Conservation (phyloP, 1,284 basidiomycete genomes). For the Cutaneotrichosporon sp. region DNA sequence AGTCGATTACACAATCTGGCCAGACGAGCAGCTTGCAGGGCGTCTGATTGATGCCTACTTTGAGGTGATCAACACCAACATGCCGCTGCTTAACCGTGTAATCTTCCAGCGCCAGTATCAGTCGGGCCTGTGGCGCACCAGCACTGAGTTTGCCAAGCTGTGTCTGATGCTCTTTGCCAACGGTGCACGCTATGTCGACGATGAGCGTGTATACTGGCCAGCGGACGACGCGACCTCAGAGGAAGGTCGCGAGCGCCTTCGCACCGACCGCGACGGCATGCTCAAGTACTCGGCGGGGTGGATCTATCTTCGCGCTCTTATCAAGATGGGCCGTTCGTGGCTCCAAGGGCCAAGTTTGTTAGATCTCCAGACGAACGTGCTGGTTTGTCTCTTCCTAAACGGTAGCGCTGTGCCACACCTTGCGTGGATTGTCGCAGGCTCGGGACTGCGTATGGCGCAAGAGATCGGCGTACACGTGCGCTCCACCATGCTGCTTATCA, state of each 20-base stretch:
- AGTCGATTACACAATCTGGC: slow-evolving; percentile 44
- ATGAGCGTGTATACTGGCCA: slow-evolving; percentile 56
- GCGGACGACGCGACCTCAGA: slow-evolving; percentile 37
- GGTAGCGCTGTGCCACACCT: slow-evolving; percentile 64
- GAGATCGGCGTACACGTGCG: slow-evolving; percentile 47
- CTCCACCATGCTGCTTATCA: slow-evolving; percentile 32
- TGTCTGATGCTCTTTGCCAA: slow-evolving; percentile 70
- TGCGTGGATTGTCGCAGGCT: slow-evolving; percentile 65
- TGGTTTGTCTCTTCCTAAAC: slow-evolving; percentile 50
- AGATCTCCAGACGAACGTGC: slow-evolving; percentile 63
- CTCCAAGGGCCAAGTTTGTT: slow-evolving; percentile 61
- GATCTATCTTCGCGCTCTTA: slow-evolving; percentile 66
- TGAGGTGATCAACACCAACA: slow-evolving; percentile 56
- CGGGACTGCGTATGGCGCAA: slow-evolving; percentile 61
- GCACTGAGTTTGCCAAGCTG: slow-evolving; percentile 62
- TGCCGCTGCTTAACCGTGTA: slow-evolving; percentile 71
- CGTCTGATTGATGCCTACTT: slow-evolving; percentile 68
- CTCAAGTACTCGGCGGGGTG: slow-evolving; percentile 60
- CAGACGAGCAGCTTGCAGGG: slow-evolving; percentile 56
- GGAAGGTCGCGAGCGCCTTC: slow-evolving; percentile 39
- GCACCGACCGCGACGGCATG: slow-evolving; percentile 38
- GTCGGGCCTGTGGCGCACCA: slow-evolving; percentile 58
- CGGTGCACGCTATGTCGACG: slow-evolving; percentile 64
- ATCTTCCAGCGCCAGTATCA: slow-evolving; percentile 63
- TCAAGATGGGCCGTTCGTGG: slow-evolving; percentile 55